Base-by-base conservation (phyloP, 768 basidiomycete species). In the Wakefieldia striispora region DNA sequence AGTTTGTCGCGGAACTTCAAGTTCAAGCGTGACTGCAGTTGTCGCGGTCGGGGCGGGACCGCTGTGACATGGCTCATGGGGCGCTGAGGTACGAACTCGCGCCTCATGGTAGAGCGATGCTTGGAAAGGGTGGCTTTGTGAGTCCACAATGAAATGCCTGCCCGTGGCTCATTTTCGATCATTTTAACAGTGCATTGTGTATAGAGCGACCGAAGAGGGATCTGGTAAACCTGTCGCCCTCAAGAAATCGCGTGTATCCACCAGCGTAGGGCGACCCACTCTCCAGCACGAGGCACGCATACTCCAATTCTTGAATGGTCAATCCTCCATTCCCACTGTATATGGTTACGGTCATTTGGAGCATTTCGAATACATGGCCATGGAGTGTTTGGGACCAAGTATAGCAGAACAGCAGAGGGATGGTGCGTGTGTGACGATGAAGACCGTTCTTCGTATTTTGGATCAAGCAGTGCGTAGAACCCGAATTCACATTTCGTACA, bases 291-390 rank as follows among this genome's bases (percentile, higher is more conserved):
- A 70, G 54, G 53, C 39, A 23, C 53, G 59, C 19, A 40, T 70
- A 12, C 53, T 70, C 14, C 61, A 63, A 34, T 48, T 63, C 10
- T 56, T 72, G 13, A 36, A 61, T 56, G 67, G 66, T 17, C 69
- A 69, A 26, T 49, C 56, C 5, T 61, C 66, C 7, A 69, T 72
- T 36, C 71, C 70, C 8, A 40, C 31, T n/a, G 38, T 70, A 12
- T 60, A 64, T 57, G 69, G 58, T 14, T 68, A 68, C 44, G 64
- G 63, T 37, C 66, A 56, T 20, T 50, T 64, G n/a, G 46, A 54
- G 12, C 67, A 71, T 53, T 72, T 72, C 40, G 71, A 72, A 51
- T 71, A 64, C 47, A 20, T 70, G n/a, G 59, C 69, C 33, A 59
- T 70, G 58, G 66, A 49, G 21, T 27, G 13, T 13, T 37, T 40